Percentiles rank a stretch among this genome's conserved stretches.
Conservation (phyloP, 768 basidiomycete species). For the Suillus hirtellus region DNA sequence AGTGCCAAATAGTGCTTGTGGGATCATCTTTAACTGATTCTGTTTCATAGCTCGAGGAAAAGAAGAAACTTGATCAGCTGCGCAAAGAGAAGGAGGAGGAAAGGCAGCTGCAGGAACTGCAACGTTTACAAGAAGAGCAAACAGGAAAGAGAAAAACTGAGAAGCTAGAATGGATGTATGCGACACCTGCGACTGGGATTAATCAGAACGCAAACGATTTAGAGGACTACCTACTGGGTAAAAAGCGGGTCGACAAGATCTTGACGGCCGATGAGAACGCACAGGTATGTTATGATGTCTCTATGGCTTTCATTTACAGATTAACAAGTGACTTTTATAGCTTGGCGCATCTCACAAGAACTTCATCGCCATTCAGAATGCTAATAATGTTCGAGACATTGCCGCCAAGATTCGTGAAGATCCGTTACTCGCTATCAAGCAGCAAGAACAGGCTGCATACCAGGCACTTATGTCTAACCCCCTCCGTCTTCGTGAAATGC, state of each 20-base stretch:
- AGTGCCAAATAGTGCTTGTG: conserved; percentile 30
- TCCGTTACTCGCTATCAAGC: conserved; percentile 95
- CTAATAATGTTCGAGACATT: conserved; percentile 85
- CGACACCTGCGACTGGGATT: conserved; percentile 93
- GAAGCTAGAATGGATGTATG: conserved; percentile 99
- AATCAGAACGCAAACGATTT: conserved; percentile 86
- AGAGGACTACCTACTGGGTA: conserved; percentile 95
- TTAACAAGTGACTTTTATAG: conserved; percentile 38
- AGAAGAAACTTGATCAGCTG: conserved; percentile 96
- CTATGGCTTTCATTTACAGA: conserved; percentile 7
- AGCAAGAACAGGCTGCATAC: conserved; percentile 93
- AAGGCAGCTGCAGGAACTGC: conserved; percentile 92
- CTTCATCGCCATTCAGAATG: conserved; percentile 94
- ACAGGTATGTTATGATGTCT: conserved; percentile 50
- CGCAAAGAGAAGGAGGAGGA: conserved; percentile 98
- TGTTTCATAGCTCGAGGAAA: conserved; percentile 83
- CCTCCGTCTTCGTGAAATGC: conserved; percentile 77
- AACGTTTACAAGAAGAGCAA: conserved; percentile 91
- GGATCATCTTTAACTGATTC: conserved; percentile 16
- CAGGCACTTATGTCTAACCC: conserved; percentile 86
- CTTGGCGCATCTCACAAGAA: conserved; percentile 86
- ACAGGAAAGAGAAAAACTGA: conserved; percentile 94
- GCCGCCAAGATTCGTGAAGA: conserved; percentile 96
- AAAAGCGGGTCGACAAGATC: conserved; percentile 97
- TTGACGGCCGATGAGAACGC: conserved; percentile 90